Evolutionary conservation across 2,329 filamentous ascomycete species (phyloP), one percentile per base, ranked within the genome.

Genomic region (Ceratocystis destructans): DNA sequence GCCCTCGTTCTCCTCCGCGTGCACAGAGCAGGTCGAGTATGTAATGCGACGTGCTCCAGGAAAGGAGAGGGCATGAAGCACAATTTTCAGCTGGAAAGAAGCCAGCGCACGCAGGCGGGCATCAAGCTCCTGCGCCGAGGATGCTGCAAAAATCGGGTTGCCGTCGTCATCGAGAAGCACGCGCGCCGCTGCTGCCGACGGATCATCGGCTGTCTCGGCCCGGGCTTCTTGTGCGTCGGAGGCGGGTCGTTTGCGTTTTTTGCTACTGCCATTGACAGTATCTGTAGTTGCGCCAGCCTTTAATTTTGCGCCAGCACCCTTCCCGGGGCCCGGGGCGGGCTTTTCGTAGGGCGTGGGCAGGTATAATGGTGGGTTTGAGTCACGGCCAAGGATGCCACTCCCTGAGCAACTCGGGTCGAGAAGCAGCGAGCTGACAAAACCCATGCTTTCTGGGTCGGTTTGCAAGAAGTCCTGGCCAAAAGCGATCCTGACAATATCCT

Each of bases 361-460:
- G 69, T 86, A 80, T 50, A 94, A 75, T 69, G 82, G 76, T 3
- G 90, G 85, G 73, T 87, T 83, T 59, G 91, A 89, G 71, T 96
- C 91, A 22, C 94, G 83, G 1, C 92, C 90, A 28, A 96, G 85
- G 66, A 99, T 99, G 0, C 94, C 94, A 73, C 90, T 96, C 0
- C 94, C 94, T 1, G 92, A 96, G 74, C 94, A 99, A 73, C 90
- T 96, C 0, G 94, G 94, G 73, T 99, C 94, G 1, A 99, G 81
- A 0, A 99, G 80, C 50, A 99, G 78, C 6, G 87, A 88, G 0
- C 85, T 84, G n/a, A 96, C 90, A 62, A 57, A 62, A 10, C 57
- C 62, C 66, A n/a, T 84, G 78, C 61, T 76, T 76, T 75, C 70
- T 0, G 91, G 89, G 68, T 93, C 82, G 4, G 90, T 81, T 64